These are phyloP conservation scores for Hymenoscyphus fraxineus DNA, from an alignment of 2,329 filamentous ascomycete species.

Conservation along the genomic window DNA sequence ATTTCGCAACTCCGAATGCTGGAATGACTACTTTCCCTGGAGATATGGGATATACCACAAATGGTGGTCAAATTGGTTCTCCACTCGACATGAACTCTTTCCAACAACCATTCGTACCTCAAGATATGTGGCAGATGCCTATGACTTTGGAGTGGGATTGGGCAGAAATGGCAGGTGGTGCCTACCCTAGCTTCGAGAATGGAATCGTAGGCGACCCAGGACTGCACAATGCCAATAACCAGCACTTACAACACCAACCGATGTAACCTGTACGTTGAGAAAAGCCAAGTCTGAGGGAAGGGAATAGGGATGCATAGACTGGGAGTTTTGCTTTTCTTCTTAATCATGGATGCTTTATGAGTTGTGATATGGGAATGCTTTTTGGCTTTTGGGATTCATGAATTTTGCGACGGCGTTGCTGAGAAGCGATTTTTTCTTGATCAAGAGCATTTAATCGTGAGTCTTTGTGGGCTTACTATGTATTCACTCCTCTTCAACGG, in stretches of 20 bases:
- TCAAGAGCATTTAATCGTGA: neutral
- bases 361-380: neutral
- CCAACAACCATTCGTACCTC: constrained; percentile 84
- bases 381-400: neutral
- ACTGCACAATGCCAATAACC: constrained; percentile 25
- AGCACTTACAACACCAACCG: constrained; percentile 27
- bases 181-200: constrained; percentile 62
- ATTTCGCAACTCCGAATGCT: constrained; percentile 27
- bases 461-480: neutral
- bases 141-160: constrained; percentile 85
- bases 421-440: neutral
- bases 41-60: constrained; percentile 28
- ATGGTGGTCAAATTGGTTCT: constrained; percentile 30
- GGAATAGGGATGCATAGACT: constrained; percentile 1
- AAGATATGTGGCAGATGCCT: constrained; percentile 91
- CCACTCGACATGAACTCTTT: constrained; percentile 46
- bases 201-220: constrained; percentile 38
- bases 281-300: neutral
- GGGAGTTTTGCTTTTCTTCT: neutral
- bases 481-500: neutral
- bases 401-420: neutral
- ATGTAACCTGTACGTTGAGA: constrained; percentile 12
- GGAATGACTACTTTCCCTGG: constrained; percentile 28
- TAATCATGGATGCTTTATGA: neutral
- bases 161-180: constrained; percentile 64